Base-by-base conservation (phyloP, 345 rosid genomes). In the Eucalyptus viminalis region DNA sequence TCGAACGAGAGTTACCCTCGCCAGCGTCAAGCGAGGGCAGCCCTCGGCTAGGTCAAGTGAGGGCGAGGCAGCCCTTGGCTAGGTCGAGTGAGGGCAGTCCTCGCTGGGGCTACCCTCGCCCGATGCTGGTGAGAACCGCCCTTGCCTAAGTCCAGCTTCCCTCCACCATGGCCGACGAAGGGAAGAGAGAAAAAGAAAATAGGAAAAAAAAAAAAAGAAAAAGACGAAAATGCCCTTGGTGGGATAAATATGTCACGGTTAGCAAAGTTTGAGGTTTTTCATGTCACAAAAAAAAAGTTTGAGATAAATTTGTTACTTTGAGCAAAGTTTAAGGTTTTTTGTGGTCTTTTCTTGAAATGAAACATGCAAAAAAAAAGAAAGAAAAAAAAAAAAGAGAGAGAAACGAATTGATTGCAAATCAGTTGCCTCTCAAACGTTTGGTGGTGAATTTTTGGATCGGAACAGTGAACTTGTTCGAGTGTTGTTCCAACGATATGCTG, bases 301-400 rank as follows among this genome's bases (percentile, higher is more conserved):
- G 0, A 14, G 45, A 6, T 49, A 13, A 49, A 49, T 49, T 49
- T 49, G 15, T 49, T 0, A 49, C 0, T 45, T 49, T 49, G 0
- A 1, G 50, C 0, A 13, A 49, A 49, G 0, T 49, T 50, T 50
- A 17, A 0, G 1, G 0, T 50, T 50, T 50, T 15, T 50, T 0
- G 1, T 50, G 53, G 3, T 50, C 0, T 50, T 50, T 50, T 50
- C 1, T 1, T 17, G 6, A 11, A 72, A 76, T 11, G 6, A 37
- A 76, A 37, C 15, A 6, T 37, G 83, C 7, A 6, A 76, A 3
- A 53, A 3, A 15, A 2, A 14, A 49, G 5, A 4, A 4, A 40
- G 40, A n/a, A n/a, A 49, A 13, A 2, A 49, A 0, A 47, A 1
- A 51, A 3, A 51, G 12, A 47, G 13, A 47, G 49, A 1, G 15